Conservation (phyloP, 352 stramenopile genomes). For the Phytophthora tentaculata region DNA sequence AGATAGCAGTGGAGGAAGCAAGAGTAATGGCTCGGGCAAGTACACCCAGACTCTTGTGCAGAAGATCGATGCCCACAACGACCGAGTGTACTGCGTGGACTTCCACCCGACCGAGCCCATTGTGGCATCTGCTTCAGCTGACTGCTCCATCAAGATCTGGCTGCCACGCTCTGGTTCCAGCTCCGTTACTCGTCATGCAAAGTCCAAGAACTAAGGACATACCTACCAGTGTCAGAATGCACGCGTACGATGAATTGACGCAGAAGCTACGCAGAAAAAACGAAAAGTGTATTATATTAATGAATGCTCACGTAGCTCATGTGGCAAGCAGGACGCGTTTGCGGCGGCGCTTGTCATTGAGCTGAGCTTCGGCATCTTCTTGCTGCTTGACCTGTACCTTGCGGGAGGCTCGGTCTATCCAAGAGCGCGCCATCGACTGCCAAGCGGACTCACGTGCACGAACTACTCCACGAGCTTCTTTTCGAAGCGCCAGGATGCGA, state of each 20-base stretch:
- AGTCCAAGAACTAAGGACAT: constrained; percentile 58
- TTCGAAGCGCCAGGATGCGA: constrained; percentile 74
- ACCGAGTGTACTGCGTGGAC: constrained; percentile 91
- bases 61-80: constrained; percentile 86
- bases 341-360: constrained; percentile 74
- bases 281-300: constrained; percentile 34
- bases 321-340: constrained; percentile 66
- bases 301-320: constrained; percentile 30
- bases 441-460: constrained; percentile 79
- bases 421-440: constrained; percentile 80
- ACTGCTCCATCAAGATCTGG: constrained; percentile 91
- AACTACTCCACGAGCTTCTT: constrained; percentile 80
- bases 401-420: constrained; percentile 85
- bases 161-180: constrained; percentile 59
- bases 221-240: constrained; percentile 2
- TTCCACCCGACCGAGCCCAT: constrained; percentile 89
- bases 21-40: constrained; percentile 32
- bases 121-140: constrained; percentile 83
- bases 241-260: not conserved
- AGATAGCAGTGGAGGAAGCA: constrained; percentile 23
- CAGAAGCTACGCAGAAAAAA: constrained; percentile 18
- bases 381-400: constrained; percentile 93
- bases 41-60: constrained; percentile 72
- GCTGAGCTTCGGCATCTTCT: constrained; percentile 84
- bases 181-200: constrained; percentile 53